phyloP scores from a whole-genome alignment of 331 rosid genomes.

The Prunus yedoensis region DNA sequence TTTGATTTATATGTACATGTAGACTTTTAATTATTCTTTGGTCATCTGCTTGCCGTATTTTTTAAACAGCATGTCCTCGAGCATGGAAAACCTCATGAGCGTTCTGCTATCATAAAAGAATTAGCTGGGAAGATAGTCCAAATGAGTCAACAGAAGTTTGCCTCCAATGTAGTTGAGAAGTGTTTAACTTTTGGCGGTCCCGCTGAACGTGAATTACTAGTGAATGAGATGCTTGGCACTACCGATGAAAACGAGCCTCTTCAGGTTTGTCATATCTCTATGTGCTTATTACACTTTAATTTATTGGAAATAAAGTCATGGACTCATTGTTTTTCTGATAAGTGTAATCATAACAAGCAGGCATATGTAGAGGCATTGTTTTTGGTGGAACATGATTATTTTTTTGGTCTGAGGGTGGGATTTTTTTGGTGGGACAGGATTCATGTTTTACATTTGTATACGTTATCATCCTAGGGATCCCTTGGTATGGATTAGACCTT shows the following conservation, averaged over 20 bases:
- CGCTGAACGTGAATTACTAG: conserved; percentile 75
- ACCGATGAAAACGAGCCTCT: conserved; percentile 98
- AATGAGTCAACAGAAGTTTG: conserved; percentile 99
- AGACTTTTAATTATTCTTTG: not conserved
- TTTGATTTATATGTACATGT: not conserved
- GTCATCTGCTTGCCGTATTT: conserved; percentile 21
- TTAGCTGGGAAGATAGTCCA: conserved; percentile 89
- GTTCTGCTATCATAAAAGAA: conserved; percentile 86
- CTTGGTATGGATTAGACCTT: not conserved
- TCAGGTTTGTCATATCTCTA: conserved; percentile 55
- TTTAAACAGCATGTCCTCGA: conserved; percentile 90
- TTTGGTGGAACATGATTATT: not conserved
- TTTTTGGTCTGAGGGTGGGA: too few relatives aligned
- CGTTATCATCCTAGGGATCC: not conserved
- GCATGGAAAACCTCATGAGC: conserved; percentile 94
- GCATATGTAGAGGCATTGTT: not conserved
- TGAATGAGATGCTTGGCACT: conserved; percentile 95
- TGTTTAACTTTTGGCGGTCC: conserved; percentile 94
- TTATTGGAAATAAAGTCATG: not conserved
- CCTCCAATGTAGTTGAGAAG: conserved; percentile 94
- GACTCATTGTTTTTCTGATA: not conserved
- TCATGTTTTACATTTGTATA: not conserved
- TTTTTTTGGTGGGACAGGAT: not conserved
- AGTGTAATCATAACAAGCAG: not conserved
- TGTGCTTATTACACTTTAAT: conserved; percentile 11